Evolutionary conservation across 2,329 filamentous ascomycete genomes (phyloP).

Genomic region (Domatiomyces catenatus): DNA sequence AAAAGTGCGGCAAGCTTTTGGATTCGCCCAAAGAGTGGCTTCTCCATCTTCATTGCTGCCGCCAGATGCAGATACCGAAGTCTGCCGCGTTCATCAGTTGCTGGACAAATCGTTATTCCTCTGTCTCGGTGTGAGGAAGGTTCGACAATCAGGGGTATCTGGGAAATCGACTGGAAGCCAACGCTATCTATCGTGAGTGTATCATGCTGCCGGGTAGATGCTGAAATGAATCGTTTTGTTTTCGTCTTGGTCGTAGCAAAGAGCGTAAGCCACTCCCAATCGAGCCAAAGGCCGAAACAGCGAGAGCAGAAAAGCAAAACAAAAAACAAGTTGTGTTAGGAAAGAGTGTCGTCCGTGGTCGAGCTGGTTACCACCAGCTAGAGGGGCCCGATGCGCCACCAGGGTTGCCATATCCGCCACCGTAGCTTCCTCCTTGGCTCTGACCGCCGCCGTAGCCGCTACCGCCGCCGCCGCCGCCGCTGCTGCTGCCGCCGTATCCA

Average conservation of each 20-base stretch:
- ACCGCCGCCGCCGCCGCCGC: conserved; percentile 18
- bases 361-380: conserved; percentile 36
- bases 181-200: conserved; percentile 37
- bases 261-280: conserved; percentile 11
- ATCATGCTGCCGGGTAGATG: conserved; percentile 27
- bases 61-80: neutral
- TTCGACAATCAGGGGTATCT: conserved; percentile 34
- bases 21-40: neutral
- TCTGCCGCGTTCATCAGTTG: neutral
- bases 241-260: conserved; percentile 13
- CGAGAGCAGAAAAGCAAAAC: conserved; percentile 13
- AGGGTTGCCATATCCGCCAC: conserved; percentile 31
- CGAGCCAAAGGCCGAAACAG: conserved; percentile 22
- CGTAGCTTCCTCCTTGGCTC: conserved; percentile 20
- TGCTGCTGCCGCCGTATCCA: conserved; percentile 17
- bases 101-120: conserved; percentile 17
- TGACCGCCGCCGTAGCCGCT: conserved; percentile 14
- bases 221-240: conserved; percentile 17
- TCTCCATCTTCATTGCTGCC: neutral
- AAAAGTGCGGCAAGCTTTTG: neutral
- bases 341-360: conserved; percentile 27
- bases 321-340: conserved; percentile 24
- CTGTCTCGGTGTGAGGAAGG: conserved; percentile 17
- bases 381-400: conserved; percentile 35
- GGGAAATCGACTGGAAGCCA: conserved; percentile 32